Evolutionary conservation across 257 asterid species (phyloP).

Genomic region (Lithospermum erythrorhizon): DNA sequence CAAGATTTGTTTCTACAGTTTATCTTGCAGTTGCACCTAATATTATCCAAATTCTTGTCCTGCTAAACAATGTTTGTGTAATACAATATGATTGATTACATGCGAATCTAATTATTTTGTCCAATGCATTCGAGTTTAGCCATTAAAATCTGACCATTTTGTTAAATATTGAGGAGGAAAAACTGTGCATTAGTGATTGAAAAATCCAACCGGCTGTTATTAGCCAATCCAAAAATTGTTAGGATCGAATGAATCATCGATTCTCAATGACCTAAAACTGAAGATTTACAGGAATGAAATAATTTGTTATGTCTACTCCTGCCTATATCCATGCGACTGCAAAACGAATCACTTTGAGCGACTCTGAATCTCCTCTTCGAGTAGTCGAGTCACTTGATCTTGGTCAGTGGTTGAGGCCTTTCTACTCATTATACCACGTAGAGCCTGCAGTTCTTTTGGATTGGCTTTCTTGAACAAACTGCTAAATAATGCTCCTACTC

Average conservation of each 20-base stretch:
- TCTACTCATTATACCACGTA: constrained; percentile 39
- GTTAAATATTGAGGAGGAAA: background rate
- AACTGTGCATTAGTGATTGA: background rate
- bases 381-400: constrained; percentile 43
- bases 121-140: too few relatives aligned
- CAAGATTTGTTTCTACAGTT: too few relatives aligned
- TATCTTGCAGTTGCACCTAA: too few relatives aligned
- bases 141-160: too few relatives aligned
- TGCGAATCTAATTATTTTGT: too few relatives aligned
- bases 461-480: constrained; percentile 51
- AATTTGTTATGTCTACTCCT: constrained; percentile 11
- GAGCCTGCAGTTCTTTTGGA: constrained; percentile 54
- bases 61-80: background rate
- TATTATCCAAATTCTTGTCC: background rate
- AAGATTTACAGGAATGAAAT: constrained; percentile 30
- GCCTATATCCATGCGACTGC: constrained; percentile 9
- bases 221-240: constrained; percentile 20
- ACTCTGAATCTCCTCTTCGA: constrained; percentile 47
- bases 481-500: background rate
- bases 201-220: constrained; percentile 1
- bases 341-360: constrained; percentile 16
- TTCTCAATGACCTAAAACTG: constrained; percentile 27
- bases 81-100: too few relatives aligned
- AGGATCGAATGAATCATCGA: constrained; percentile 14
- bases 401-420: constrained; percentile 28